Evolutionary conservation across 495 filamentous ascomycete genomes (phyloP).

Genomic region (Gamarada debralockiae): DNA sequence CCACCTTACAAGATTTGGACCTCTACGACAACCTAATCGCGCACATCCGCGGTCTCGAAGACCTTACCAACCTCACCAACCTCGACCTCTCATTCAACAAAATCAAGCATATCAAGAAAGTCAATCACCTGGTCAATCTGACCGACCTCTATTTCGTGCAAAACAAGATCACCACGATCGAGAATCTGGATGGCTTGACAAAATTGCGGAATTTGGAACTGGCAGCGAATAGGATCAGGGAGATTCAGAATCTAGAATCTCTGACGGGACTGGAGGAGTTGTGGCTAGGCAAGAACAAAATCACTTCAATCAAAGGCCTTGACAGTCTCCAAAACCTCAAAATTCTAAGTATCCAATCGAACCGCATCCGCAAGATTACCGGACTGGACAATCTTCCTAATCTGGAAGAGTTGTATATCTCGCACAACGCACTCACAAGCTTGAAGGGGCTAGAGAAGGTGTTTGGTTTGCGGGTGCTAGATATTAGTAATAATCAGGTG

Average conservation of each 20-base stretch:
- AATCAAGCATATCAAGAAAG: constrained; percentile 95
- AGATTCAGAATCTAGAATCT: constrained; percentile 82
- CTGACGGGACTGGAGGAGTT: constrained; percentile 76
- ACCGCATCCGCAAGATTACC: constrained; percentile 78
- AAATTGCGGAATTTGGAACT: constrained; percentile 81
- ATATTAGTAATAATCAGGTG: constrained; percentile 89
- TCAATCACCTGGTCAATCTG: constrained; percentile 73
- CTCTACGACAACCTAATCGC: constrained; percentile 97
- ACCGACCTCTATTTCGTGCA: constrained; percentile 91
- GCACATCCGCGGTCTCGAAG: constrained; percentile 79
- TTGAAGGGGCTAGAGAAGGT: constrained; percentile 73
- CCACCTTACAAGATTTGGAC: constrained; percentile 76
- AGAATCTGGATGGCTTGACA: constrained; percentile 71
- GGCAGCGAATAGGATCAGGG: constrained; percentile 85
- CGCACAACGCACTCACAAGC: constrained; percentile 86
- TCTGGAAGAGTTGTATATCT: constrained; percentile 94
- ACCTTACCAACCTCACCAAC: constrained; percentile 65
- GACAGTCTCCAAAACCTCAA: constrained; percentile 70
- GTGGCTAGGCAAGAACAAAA: constrained; percentile 98
- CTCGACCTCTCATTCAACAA: constrained; percentile 98
- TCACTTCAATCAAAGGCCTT: constrained; percentile 76
- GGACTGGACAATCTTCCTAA: constrained; percentile 69
- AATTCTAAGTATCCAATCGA: constrained; percentile 95
- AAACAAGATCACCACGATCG: constrained; percentile 87
- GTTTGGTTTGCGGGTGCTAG: constrained; percentile 68